Evolutionary conservation across 163 green algal species (phyloP), one percentile per base, ranked within the genome.

Genomic region (Scenedesmus sp.): DNA sequence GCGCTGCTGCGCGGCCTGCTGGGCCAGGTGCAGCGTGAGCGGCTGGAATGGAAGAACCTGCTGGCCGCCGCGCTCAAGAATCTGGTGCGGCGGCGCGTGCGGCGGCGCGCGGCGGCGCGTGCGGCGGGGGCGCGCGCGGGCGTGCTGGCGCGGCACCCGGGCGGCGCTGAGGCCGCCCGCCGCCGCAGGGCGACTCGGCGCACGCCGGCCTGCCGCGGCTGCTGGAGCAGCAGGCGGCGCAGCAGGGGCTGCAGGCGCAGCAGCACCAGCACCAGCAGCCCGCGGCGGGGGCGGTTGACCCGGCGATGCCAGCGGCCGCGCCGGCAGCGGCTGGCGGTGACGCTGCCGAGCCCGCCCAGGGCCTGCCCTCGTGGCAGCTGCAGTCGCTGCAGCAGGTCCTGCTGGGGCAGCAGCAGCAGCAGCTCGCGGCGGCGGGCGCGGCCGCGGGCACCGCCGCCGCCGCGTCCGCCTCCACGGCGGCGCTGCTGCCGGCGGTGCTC

Each of bases 211-310:
- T 22, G 6, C 62, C 36, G 62, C 39, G 14, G 62, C 26, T 26
- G 15, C 14, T 24, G 15, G 36, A n/a, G 62, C 45, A 54, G 67
- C 13, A 24, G 47, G 15, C 20, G 28, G 24, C 53, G 17, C 51
- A 60, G 51, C 53, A 66, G 67, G 34, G 69, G 65, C 29, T 51
- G 54, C 36, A 70, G 70, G 42, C 63, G 70, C 42, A 57, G 42
- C 36, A 72, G 44, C 62, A 70, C 5, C 36, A n/a, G 62, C 22
- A 57, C 33, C 67, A 63, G 63, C 63, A 36, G 44, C 31, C 62
- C 36, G 34, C 34, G 45, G 39, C 62, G 20, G 62, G n/a, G 18
- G 20, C 26, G 22, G 34, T 7, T n/a, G 28, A 7, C 10, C 3
- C 22, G 31, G n/a, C 13, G 26, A 39, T 39, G 22, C 22, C 50